These are phyloP conservation scores for Mesembryanthemum crystallinum DNA, from an alignment of 148 eudicot genomes.

Conservation along the genomic window DNA sequence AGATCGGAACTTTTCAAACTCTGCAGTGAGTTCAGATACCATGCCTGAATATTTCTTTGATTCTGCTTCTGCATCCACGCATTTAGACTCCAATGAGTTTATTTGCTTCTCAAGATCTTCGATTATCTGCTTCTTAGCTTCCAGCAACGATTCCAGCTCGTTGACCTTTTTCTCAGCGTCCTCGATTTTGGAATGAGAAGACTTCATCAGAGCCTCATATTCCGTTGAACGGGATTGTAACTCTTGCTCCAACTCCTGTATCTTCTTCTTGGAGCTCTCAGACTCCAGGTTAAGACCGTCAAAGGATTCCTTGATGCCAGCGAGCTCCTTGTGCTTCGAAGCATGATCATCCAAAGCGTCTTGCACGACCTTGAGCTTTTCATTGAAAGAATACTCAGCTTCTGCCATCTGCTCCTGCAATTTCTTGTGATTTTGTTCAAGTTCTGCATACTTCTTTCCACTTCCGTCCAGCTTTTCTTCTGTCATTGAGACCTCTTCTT, in stretches of 20 bases:
- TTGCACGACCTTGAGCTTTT: conserved; percentile 55
- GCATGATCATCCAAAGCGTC: conserved; percentile 68
- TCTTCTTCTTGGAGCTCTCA: conserved; percentile 73
- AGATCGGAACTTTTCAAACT: conserved; percentile 49
- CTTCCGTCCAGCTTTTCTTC: conserved; percentile 53
- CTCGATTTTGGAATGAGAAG: conserved; percentile 56
- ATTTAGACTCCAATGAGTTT: conserved; percentile 47
- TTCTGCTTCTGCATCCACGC: conserved; percentile 51
- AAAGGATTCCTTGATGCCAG: conserved; percentile 62
- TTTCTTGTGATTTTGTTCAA: conserved; percentile 57
- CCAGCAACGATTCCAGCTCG: conserved; percentile 57
- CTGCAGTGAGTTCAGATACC: conserved; percentile 49
- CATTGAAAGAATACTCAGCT: conserved; percentile 51
- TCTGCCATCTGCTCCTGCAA: conserved; percentile 51
- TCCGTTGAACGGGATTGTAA: conserved; percentile 43
- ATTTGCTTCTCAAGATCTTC: conserved; percentile 72
- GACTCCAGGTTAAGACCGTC: conserved; percentile 61
- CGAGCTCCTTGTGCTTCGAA: conserved; percentile 59
- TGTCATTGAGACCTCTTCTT: conserved; percentile 41
- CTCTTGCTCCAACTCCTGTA: conserved; percentile 60
- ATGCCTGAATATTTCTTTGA: conserved; percentile 42
- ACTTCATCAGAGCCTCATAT: conserved; percentile 56
- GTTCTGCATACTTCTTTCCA: conserved; percentile 49
- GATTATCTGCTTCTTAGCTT: conserved; percentile 54
- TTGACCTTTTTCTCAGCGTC: conserved; percentile 55